Percentiles rank a stretch among this genome's conserved stretches.
Conservation (phyloP, 768 basidiomycete genomes). For the Lactarius hatsudake region DNA sequence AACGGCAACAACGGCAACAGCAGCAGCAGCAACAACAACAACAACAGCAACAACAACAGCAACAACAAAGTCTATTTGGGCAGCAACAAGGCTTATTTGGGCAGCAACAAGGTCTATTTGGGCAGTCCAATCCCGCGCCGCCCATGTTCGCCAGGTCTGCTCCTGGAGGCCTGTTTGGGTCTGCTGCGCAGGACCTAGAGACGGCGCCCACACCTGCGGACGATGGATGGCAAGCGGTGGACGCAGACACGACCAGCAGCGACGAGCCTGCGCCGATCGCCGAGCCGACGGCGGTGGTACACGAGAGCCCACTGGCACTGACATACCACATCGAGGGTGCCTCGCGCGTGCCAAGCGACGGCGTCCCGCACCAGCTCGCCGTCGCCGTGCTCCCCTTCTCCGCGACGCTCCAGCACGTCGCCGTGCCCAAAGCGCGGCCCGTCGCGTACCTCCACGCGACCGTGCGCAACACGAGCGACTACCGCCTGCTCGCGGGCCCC, state of each 20-base stretch:
- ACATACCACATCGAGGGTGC: constrained; percentile 50
- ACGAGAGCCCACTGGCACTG: constrained; percentile 51
- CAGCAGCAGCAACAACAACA: too few species aligned
- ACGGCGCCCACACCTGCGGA: neutral
- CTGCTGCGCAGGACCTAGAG: too few species aligned
- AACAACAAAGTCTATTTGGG: neutral
- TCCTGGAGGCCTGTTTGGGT: too few species aligned
- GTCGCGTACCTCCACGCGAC: constrained; percentile 45
- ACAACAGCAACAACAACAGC: neutral
- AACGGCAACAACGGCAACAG: neutral
- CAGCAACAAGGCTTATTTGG: too few species aligned
- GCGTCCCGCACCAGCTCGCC: constrained; percentile 51
- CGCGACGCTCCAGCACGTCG: constrained; percentile 45
- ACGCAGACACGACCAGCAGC: neutral
- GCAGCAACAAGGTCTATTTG: too few species aligned
- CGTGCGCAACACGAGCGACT: constrained; percentile 58
- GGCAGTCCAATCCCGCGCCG: neutral
- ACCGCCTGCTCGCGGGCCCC: constrained; percentile 51
- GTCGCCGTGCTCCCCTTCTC: constrained; percentile 50
- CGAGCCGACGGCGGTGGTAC: constrained; percentile 45
- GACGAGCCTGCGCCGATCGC: constrained; percentile 22
- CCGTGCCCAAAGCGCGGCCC: constrained; percentile 48
- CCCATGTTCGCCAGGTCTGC: too few species aligned
- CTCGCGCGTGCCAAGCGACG: constrained; percentile 54
- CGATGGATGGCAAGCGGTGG: constrained; percentile 1